These are phyloP conservation scores for Podospora sp. DNA, from an alignment of 495 filamentous ascomycete genomes.

Conservation along the genomic window DNA sequence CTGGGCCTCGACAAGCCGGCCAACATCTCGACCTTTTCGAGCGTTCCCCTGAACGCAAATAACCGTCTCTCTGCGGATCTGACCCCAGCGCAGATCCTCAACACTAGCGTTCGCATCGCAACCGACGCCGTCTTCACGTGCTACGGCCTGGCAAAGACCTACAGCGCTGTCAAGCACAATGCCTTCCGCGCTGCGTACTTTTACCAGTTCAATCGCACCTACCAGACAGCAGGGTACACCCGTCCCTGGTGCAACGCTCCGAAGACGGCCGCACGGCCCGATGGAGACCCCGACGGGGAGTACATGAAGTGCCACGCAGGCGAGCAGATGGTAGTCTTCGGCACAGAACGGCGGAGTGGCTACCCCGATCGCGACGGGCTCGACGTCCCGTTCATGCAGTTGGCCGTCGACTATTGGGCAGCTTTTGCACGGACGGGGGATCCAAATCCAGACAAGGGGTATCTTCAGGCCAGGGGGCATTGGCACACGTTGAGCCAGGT, in stretches of 20 bases:
- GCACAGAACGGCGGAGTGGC: conserved; percentile 30
- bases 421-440: conserved; percentile 33
- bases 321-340: conserved; percentile 49
- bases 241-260: conserved; percentile 42
- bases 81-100: conserved; percentile 26
- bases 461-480: conserved; percentile 27
- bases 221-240: conserved; percentile 46
- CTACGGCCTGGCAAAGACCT: conserved; percentile 40
- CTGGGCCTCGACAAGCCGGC: conserved; percentile 26
- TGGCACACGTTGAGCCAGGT: conserved; percentile 27
- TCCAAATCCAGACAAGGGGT: conserved; percentile 29
- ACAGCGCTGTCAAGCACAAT: conserved; percentile 32
- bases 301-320: conserved; percentile 56
- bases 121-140: conserved; percentile 46
- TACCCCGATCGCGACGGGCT: conserved; percentile 32
- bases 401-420: conserved; percentile 35
- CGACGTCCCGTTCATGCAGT: conserved; percentile 32
- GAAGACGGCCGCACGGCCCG: conserved; percentile 26
- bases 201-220: conserved; percentile 50
- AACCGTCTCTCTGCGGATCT: conserved; percentile 26
- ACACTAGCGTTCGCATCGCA: conserved; percentile 33
- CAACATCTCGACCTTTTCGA: conserved; percentile 31
- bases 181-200: conserved; percentile 36
- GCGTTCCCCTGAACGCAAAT: background rate
- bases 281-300: conserved; percentile 42